Conservation (phyloP, 768 basidiomycete species). For the Dentipellis sp. region DNA sequence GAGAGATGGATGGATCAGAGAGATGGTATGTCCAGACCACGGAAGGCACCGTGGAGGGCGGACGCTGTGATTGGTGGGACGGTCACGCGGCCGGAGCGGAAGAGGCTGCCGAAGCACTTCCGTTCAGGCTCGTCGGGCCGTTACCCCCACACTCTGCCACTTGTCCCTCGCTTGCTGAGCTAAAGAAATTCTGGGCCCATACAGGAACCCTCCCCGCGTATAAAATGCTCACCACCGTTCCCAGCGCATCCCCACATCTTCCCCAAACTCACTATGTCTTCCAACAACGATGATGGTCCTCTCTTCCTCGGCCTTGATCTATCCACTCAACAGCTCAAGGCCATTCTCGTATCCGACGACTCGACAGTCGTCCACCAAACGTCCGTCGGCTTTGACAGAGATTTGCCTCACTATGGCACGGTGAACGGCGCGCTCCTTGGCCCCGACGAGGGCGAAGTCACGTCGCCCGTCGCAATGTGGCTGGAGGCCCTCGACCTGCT, state of each 20-base stretch:
- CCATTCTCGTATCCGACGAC: conserved; percentile 52
- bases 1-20: no score
- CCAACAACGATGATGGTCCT: conserved; percentile 9
- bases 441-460: conserved; percentile 62
- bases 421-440: conserved; percentile 58
- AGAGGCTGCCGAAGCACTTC: no score
- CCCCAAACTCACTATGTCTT: conserved; percentile 2
- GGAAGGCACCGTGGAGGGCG: no score
- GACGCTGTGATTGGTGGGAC: no score
- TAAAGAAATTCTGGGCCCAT: not conserved
- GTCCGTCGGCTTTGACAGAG: conserved; percentile 71
- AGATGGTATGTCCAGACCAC: no score
- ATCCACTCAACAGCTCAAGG: conserved; percentile 81
- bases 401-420: conserved; percentile 62
- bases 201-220: not conserved
- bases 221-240: not conserved
- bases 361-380: conserved; percentile 55
- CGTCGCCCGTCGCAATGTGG: conserved; percentile 77
- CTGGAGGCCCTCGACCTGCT: conserved; percentile 79
- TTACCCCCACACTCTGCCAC: not conserved
- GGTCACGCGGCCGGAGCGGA: no score
- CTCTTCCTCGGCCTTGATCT: conserved; percentile 79
- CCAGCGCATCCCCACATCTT: not conserved
- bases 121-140: not conserved
- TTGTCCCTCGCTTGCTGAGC: not conserved